phyloP scores from a whole-genome alignment of 352 stramenopile species.

The Pythium brassicae region DNA sequence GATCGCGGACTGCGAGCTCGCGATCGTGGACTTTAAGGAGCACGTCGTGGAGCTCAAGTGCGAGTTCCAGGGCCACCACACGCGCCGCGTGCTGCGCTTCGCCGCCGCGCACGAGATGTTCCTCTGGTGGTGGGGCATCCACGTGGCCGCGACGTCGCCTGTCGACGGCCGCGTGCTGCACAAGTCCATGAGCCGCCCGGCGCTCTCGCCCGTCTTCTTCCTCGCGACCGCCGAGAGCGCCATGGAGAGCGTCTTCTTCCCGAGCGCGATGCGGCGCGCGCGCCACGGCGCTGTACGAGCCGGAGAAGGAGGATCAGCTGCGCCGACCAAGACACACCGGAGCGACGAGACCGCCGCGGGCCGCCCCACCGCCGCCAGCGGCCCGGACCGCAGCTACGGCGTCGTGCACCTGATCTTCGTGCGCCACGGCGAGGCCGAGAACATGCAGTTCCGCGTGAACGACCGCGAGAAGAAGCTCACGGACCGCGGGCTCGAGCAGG shows the following conservation, averaged over 20 bases:
- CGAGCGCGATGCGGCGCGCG: slow-evolving; percentile 23
- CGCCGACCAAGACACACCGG: not conserved
- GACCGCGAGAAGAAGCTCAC: slow-evolving; percentile 77
- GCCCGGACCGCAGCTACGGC: slow-evolving; percentile 15
- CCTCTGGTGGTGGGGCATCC: slow-evolving; percentile 74
- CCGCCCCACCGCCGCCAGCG: not conserved
- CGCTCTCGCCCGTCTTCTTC: slow-evolving; percentile 42
- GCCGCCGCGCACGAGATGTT: slow-evolving; percentile 56
- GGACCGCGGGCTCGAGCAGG: slow-evolving; percentile 49
- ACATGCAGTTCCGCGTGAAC: slow-evolving; percentile 78
- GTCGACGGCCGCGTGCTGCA: slow-evolving; percentile 42
- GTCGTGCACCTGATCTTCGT: slow-evolving; percentile 69
- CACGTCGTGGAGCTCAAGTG: slow-evolving; percentile 54
- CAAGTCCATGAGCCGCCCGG: slow-evolving; percentile 40
- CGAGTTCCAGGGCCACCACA: slow-evolving; percentile 42
- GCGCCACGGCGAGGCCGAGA: slow-evolving; percentile 73
- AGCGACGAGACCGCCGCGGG: not conserved
- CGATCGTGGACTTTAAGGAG: slow-evolving; percentile 51
- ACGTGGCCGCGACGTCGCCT: slow-evolving; percentile 45
- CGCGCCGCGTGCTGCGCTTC: slow-evolving; percentile 43
- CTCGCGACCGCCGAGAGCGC: slow-evolving; percentile 38
- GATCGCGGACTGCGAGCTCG: slow-evolving; percentile 34
- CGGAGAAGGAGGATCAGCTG: slow-evolving; percentile 5
- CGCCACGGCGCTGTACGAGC: not conserved
- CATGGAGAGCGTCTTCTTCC: slow-evolving; percentile 63